A percentile compares a stretch with the other conserved stretches of the same genome.
Conservation (phyloP, 78 protist genomes). For the slime mould (Dictyostelium discoideum) region DNA sequence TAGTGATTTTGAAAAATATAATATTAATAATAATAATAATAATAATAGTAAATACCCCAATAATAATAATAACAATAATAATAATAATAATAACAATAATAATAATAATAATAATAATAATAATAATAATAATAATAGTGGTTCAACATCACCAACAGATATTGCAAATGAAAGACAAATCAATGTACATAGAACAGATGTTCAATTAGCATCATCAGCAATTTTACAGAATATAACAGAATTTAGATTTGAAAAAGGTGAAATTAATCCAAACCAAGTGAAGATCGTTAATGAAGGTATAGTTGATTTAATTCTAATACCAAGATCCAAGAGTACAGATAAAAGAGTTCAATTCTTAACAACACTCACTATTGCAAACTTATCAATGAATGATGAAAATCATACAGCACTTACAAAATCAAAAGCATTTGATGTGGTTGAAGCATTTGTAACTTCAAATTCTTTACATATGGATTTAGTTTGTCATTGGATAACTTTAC, state of each 20-base stretch:
- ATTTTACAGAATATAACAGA: slow-evolving; percentile 73
- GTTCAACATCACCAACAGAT: neutral
- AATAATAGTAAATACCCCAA: no score
- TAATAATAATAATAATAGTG: neutral
- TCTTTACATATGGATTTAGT: slow-evolving; percentile 76
- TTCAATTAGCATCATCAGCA: slow-evolving; percentile 70
- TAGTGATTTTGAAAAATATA: slow-evolving; percentile 14
- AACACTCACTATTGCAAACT: slow-evolving; percentile 54
- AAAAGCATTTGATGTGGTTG: slow-evolving; percentile 68
- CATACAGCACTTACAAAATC: slow-evolving; percentile 13
- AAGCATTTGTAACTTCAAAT: slow-evolving; percentile 48
- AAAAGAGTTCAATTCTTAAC: slow-evolving; percentile 67
- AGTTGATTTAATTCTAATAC: slow-evolving; percentile 46
- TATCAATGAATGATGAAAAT: slow-evolving; percentile 79
- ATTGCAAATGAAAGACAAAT: slow-evolving; percentile 25
- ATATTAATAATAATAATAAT: no score
- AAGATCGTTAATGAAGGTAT: slow-evolving; percentile 74
- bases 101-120: no score
- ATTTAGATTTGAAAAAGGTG: slow-evolving; percentile 76
- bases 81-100: no score
- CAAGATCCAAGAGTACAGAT: slow-evolving; percentile 66
- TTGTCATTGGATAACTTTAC: slow-evolving; percentile 78
- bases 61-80: no score
- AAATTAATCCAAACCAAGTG: slow-evolving; percentile 76
- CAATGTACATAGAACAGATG: slow-evolving; percentile 61